Base-by-base conservation (phyloP, 805 yeast genomes). In the Wickerhamiella vanderwaltii region DNA sequence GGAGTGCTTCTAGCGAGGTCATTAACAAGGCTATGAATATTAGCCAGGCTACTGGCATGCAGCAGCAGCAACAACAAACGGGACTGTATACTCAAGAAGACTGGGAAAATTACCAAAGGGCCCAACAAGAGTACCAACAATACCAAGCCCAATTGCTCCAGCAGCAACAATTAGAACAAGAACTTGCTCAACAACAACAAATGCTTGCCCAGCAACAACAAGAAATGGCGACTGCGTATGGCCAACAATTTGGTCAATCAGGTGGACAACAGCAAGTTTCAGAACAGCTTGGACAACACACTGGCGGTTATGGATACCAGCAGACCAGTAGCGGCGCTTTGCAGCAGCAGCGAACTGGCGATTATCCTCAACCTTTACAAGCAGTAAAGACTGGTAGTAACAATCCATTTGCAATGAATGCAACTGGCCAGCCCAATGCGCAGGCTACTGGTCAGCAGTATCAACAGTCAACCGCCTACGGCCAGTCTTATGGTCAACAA, bases 331-430 rank as follows among this genome's bases (percentile, higher is more conserved):
- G n/a, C 39, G 26, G 17, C 9, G 16, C 16, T 19, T 32, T n/a
- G 34, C 26, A 23, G 26, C 26, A 23, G 26, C 35, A 31, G 13
- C 23, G 24, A 4, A 28, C 31, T 28, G 31, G 31, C 15, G 31
- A 15, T n/a, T 12, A 23, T 20, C 40, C 40, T 1, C 32, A 28
- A 46, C 57, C 52, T 18, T 60, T 71, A 43, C 65, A 64, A 51
- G 84, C 84, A 4, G 62, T 76, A 49, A 68, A 71, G 48, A 77
- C 87, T 0, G 86, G 86, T 3, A 67, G 82, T 16, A 80, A 81
- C 59, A 82, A 81, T 59, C 94, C 94, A 40, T 82, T 82, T 58
- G 83, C 88, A 1, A 28, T 28, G 33, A 38, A 41, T 12, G 24
- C 47, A 6, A 45, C 50, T 2, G 52, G 51, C 16, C n/a, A 46